Conservation (phyloP, 371 early-diverging fungal species). For the Smittium mucronatum region DNA sequence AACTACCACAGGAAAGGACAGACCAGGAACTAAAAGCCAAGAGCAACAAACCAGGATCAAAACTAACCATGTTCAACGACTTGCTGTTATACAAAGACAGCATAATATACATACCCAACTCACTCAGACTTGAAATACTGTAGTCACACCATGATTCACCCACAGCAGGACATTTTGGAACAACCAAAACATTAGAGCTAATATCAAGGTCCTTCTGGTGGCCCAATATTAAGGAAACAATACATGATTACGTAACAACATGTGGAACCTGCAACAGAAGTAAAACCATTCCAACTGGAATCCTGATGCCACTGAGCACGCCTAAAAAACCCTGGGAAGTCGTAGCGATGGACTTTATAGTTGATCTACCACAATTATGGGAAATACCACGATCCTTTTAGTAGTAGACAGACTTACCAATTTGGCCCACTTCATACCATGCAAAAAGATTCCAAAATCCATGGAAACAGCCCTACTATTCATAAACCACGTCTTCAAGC, state of each 20-base stretch:
- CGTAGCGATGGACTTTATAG: slow-evolving; percentile 31
- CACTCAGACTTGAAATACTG: not conserved
- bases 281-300: slow-evolving; percentile 20
- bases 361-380: slow-evolving; percentile 20
- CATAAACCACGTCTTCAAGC: slow-evolving; percentile 17
- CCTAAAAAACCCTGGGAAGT: slow-evolving; percentile 16
- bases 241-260: slow-evolving; percentile 26
- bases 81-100: not conserved
- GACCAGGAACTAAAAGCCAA: no score
- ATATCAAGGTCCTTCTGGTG: slow-evolving; percentile 32
- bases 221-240: slow-evolving; percentile 29
- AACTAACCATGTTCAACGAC: not conserved
- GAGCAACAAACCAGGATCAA: not conserved
- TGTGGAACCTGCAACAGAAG: slow-evolving; percentile 35
- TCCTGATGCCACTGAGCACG: slow-evolving; percentile 17
- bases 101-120: not conserved
- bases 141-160: slow-evolving; percentile 13
- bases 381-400: slow-evolving; percentile 23
- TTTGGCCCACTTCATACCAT: slow-evolving; percentile 22
- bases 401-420: slow-evolving; percentile 28
- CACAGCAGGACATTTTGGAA: slow-evolving; percentile 13
- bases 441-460: slow-evolving; percentile 14
- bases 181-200: slow-evolving; percentile 24
- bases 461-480: slow-evolving; percentile 20
- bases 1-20: no score